These are phyloP conservation scores for Solanum chacoense DNA, from an alignment of 305 asterid genomes.

Conservation along the genomic window DNA sequence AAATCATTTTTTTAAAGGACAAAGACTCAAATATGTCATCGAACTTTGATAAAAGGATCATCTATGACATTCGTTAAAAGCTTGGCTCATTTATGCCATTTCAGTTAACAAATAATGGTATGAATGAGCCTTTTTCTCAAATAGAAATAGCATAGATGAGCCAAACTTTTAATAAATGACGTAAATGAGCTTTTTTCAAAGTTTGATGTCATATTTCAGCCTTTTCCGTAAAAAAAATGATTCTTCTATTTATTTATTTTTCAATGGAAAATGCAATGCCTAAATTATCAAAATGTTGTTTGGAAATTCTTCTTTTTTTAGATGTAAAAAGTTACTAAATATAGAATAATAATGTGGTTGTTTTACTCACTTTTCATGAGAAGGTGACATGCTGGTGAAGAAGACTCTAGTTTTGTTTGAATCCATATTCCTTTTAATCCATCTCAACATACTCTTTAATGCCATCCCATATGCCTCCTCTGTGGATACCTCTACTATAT, in stretches of 20 bases:
- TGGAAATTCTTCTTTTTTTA: not conserved
- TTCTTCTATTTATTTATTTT: not conserved
- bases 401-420: conserved; percentile 40
- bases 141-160: not conserved
- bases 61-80: not conserved
- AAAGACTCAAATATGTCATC: not conserved
- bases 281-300: not conserved
- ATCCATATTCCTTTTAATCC: conserved; percentile 55
- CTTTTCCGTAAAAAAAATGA: not conserved
- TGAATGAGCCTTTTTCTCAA: not conserved
- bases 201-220: not conserved
- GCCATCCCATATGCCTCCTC: conserved; percentile 61
- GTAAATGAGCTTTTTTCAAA: too few species aligned
- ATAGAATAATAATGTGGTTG: not conserved
- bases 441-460: conserved; percentile 45
- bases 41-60: not conserved
- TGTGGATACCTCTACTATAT: conserved; percentile 29
- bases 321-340: not conserved
- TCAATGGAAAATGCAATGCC: not conserved
- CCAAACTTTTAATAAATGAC: too few species aligned
- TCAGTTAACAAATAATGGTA: too few species aligned
- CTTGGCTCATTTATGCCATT: not conserved
- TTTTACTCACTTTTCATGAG: conserved; percentile 44
- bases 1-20: too few species aligned
- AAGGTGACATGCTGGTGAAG: conserved; percentile 78